Conservation (phyloP, 148 eudicot species). For the Chenopodium quinoa region DNA sequence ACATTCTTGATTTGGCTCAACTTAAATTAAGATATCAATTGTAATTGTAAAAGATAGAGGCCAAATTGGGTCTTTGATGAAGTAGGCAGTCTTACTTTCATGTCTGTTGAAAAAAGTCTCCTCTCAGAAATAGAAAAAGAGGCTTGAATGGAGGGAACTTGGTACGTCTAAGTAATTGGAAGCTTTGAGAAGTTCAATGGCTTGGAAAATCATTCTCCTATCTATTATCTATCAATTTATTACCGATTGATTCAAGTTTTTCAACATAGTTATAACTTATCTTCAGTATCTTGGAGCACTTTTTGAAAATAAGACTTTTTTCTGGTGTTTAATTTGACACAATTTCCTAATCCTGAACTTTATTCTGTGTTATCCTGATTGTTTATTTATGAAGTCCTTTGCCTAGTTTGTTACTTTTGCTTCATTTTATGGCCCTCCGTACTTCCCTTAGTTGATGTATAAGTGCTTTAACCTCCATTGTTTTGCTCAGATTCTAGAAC, state of each 20-base stretch:
- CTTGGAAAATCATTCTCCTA: neutral
- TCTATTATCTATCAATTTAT: neutral
- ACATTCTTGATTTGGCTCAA: neutral
- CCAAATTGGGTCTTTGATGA: neutral
- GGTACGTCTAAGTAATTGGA: too few species aligned
- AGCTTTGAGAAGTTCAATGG: neutral
- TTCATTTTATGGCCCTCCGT: neutral
- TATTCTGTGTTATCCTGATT: neutral
- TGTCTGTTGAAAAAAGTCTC: too few species aligned
- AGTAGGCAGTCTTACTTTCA: neutral
- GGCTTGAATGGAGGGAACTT: neutral
- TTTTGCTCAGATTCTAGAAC: neutral
- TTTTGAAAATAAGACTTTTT: neutral
- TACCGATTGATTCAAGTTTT: neutral
- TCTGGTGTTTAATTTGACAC: neutral
- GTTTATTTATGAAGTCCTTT: neutral
- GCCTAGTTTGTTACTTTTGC: neutral
- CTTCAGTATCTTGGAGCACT: neutral
- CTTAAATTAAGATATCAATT: neutral
- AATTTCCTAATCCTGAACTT: neutral
- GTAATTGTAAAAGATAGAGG: neutral
- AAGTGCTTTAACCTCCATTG: neutral
- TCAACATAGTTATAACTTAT: neutral
- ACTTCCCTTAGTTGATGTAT: too few species aligned
- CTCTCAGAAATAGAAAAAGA: neutral